Evolutionary conservation across 129 eudicot genomes (phyloP), one percentile per base, ranked within the genome.

Genomic region (Tagetes erecta): DNA sequence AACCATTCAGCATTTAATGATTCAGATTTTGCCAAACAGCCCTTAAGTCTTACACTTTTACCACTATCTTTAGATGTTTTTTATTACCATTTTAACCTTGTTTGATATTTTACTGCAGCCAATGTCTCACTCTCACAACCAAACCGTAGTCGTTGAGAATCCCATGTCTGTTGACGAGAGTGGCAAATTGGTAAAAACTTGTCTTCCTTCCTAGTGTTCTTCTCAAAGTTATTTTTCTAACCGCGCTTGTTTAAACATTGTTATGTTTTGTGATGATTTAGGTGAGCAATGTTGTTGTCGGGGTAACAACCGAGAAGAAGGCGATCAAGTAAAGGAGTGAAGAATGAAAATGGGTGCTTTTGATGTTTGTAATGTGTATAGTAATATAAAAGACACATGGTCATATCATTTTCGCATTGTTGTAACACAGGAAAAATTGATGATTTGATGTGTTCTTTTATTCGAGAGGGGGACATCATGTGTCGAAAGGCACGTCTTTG

Each of bases 231-330:
- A 30, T 42, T 7, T 11, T 3, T 12, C 8, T 4, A 39, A 37
- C 0, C 2, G 12, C 8, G 35, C 35, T 20, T 8, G 13, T 27
- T 27, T 53, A 10, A 6, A 2, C 9, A 2, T n/a, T 8, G 34
- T 44, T 27, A 46, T 10, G 0, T 45, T 3, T 20, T 20, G 53
- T 39, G 47, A 39, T 42, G 67, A 80, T 53, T 8, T 73, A 88
- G 95, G 95, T 88, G 46, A 88, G 91, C 83, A 88, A 88, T 63
- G 95, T 88, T 46, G 95, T 86, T 6, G 91, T 88, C 41, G 95
- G 95, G 3, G 91, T 88, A 31, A 86, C 95, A 1, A 84, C 89
- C 4, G 86, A 83, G 74, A 81, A 80, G 73, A 83, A 78, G 71
- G 72, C 44, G 36, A 55, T 68, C 55, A 55, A 70, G 45, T 74